phyloP scores from a whole-genome alignment of 108 stramenopile species.

The Schizochytrium sp. region DNA sequence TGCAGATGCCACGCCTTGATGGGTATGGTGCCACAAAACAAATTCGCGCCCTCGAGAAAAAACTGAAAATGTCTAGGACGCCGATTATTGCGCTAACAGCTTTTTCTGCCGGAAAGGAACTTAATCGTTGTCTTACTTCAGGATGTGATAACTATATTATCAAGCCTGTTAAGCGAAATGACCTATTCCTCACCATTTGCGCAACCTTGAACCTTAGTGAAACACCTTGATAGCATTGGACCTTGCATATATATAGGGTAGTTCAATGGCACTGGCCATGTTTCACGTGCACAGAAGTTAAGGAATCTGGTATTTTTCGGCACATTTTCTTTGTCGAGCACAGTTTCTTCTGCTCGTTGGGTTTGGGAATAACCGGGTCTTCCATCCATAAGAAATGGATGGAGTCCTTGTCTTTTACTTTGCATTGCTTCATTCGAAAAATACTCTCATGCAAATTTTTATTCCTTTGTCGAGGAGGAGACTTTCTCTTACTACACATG shows the following conservation, averaged over 20 bases:
- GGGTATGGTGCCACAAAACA: constrained; percentile 76
- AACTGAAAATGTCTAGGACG: not conserved
- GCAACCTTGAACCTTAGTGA: not conserved
- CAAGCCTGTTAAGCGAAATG: constrained; percentile 14
- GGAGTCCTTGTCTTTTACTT: no score
- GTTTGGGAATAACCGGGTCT: no score
- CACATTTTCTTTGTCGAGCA: no score
- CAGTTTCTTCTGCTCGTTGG: no score
- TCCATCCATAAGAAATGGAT: no score
- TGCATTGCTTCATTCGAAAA: no score
- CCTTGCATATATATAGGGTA: not conserved
- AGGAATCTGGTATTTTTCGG: no score
- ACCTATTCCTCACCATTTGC: not conserved
- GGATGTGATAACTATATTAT: constrained; percentile 37
- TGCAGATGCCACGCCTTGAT: constrained; percentile 81
- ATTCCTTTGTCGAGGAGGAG: no score
- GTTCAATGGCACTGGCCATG: not conserved
- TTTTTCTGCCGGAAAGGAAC: not conserved
- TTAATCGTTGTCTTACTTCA: not conserved
- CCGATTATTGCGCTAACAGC: constrained; percentile 25
- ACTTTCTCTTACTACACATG: no score
- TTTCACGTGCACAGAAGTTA: no score
- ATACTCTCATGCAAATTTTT: no score
- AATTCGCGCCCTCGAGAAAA: constrained; percentile 61
- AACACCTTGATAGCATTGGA: not conserved